Evolutionary conservation across 2,329 filamentous ascomycete genomes (phyloP).

Genomic region (Herpotrichia juniperi): DNA sequence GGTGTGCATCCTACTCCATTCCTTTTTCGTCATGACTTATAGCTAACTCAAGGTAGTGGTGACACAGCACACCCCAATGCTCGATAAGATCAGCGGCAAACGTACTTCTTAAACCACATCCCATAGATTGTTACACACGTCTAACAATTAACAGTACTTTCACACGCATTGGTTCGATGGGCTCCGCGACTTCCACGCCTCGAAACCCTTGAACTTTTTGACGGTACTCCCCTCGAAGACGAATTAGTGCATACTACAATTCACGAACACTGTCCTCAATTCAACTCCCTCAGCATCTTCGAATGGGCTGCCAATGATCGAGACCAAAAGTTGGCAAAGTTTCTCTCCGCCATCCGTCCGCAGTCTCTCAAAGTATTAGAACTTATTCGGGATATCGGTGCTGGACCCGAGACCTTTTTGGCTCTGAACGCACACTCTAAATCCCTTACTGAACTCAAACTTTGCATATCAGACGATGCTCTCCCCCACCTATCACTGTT

Average conservation of each 20-base stretch:
- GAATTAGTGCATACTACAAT: constrained; percentile 61
- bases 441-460: constrained; percentile 61
- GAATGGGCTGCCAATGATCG: constrained; percentile 56
- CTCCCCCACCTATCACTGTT: constrained; percentile 57
- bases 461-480: constrained; percentile 57
- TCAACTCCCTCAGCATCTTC: constrained; percentile 66
- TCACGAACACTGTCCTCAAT: constrained; percentile 63
- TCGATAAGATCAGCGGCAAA: constrained; percentile 65
- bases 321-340: constrained; percentile 64
- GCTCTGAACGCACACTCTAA: constrained; percentile 59
- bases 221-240: constrained; percentile 64
- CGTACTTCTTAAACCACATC: constrained; percentile 37
- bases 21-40: neutral
- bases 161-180: constrained; percentile 63
- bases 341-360: constrained; percentile 61
- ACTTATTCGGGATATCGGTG: constrained; percentile 61
- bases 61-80: constrained; percentile 55
- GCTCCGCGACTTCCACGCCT: constrained; percentile 64
- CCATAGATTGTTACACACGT: constrained; percentile 5
- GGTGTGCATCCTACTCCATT: constrained; percentile 4
- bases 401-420: constrained; percentile 61
- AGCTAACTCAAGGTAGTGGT: constrained; percentile 43
- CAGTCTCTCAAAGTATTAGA: constrained; percentile 66
- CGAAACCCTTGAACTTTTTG: constrained; percentile 64
- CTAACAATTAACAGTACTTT: constrained; percentile 49